Evolutionary conservation across 2,329 filamentous ascomycete species (phyloP), one percentile per base, ranked within the genome.

Genomic region (Hirsutella rhossiliensis): DNA sequence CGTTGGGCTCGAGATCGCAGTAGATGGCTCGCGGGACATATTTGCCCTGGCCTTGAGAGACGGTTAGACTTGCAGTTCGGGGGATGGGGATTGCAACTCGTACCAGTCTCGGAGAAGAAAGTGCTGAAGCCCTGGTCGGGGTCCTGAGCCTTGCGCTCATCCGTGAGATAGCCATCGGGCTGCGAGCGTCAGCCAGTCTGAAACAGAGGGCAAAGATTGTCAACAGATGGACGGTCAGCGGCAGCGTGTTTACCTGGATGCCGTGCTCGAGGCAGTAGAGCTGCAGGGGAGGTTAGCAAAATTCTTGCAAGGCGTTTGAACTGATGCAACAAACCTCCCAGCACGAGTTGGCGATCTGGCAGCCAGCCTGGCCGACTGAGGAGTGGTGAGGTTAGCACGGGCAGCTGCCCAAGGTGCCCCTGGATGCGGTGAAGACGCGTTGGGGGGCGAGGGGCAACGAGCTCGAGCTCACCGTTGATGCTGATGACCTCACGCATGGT

Each of bases 31-130:
- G 88, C 60, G 90, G 92, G 55, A 98, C 92, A 65, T 97, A 97
- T 76, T 97, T 97, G 72, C 92, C 92, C 74, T 95, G 83, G 63
- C 90, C 90, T 97, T 43, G 11, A 17, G 13, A 29, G 11, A 45
- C 42, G 11, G 29, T 42, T 39, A 42, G 40, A 38, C 17, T 7
- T 9, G 5, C 5, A 27, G 23, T 7, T 27, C 9, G 23, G 23
- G 23, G 23, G 9, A 27, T 6, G 23, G 3, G 23, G 23, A 27
- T 27, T 27, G 23, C 5, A 43, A 44, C 31, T 38, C 58, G 48
- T 86, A 97, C 92, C 90, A 62, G 92, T 97, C 79, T 98, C 92
- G 57, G 90, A 96, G 80, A 98, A 98, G 80, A 98, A 98, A 62
- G 92, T 98, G 78, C 89, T 96, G 81, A 98, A 98, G 55, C 92